Evolutionary conservation across 768 basidiomycete genomes (phyloP), one percentile per base, ranked within the genome.

Genomic region (Suillus spraguei): DNA sequence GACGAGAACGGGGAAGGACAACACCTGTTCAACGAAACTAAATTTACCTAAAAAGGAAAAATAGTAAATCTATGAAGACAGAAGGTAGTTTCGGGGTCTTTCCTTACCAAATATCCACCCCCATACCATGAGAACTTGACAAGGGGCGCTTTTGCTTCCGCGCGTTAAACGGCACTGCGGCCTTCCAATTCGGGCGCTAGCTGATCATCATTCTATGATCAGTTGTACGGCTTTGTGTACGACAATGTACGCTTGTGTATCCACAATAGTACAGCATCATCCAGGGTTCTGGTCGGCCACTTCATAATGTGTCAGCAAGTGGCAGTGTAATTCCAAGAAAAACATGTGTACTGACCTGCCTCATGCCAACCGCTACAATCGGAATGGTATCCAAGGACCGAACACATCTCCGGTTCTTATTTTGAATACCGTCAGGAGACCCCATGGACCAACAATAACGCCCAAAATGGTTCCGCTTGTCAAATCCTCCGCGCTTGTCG

Each of bases 401-500:
- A 28, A 28, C 28, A 28, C 42, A 47, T 38, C 36, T 20, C 36
- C 67, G 67, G 73, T 6, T 17, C 68, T 7, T 9, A 17, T 0
- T n/a, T 11, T 6, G 22, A 35, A 47, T 0, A 2, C 75, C 75
- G 70, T 28, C 11, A 5, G 10, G 5, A 5, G 4, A 49, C 66
- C 35, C 63, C 71, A 70, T 63, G 24, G 50, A 36, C 32, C 41
- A 16, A 33, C 59, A 73, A 64, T 73, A 70, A 74, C 67, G 56
- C 74, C 74, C 24, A 22, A 66, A 67, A 46, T 56, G 71, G 71
- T 11, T 64, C 66, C 41, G 67, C 61, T 62, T 62, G 66, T 46
- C 60, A 55, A 33, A 61, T 66, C 67, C 56, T 75, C 74, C 74
- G 75, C 72, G 71, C 75, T 65, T 71, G 75, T 76, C 74, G 74